Percentiles rank a stretch among this genome's conserved stretches.
phyloP scores from a whole-genome alignment of 371 early-diverging fungal genomes.

The Mucor velutinosus region DNA sequence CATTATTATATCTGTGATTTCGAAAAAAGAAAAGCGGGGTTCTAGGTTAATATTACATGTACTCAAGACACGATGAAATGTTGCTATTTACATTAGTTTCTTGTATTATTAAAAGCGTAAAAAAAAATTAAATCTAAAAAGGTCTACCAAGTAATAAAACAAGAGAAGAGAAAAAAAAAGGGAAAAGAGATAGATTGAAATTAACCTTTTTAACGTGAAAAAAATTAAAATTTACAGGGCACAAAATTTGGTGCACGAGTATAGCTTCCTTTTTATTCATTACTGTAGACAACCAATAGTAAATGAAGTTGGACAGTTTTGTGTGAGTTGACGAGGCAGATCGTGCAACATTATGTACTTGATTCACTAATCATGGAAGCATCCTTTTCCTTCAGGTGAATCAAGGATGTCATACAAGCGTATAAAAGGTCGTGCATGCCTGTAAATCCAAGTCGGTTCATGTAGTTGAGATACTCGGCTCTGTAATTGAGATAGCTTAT shows the following conservation, averaged over 20 bases:
- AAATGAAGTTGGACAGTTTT: neutral
- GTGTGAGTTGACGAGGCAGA: constrained; percentile 13
- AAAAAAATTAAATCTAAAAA: constrained; percentile 9
- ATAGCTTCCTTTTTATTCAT: constrained; percentile 19
- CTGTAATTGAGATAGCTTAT: constrained; percentile 52
- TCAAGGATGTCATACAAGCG: constrained; percentile 47
- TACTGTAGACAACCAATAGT: constrained; percentile 7
- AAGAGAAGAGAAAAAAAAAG: constrained; percentile 2
- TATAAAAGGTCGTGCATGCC: constrained; percentile 53
- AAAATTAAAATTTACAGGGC: constrained; percentile 4
- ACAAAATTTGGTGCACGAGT: constrained; percentile 13
- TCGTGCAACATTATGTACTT: constrained; percentile 11
- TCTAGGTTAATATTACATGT: neutral
- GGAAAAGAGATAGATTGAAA: neutral
- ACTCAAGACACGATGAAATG: neutral
- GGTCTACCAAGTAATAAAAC: constrained; percentile 8
- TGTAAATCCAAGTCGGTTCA: constrained; percentile 43
- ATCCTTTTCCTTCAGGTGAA: constrained; percentile 9
- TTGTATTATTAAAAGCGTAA: neutral
- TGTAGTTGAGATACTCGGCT: constrained; percentile 48
- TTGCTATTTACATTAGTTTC: neutral
- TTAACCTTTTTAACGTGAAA: neutral
- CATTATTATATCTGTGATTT: constrained; percentile 53
- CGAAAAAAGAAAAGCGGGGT: neutral
- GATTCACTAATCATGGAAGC: neutral